Percentiles rank a stretch among this genome's conserved stretches.
These are phyloP conservation scores for Nemania abortiva DNA, from an alignment of 2,329 filamentous ascomycete species.

Conservation along the genomic window DNA sequence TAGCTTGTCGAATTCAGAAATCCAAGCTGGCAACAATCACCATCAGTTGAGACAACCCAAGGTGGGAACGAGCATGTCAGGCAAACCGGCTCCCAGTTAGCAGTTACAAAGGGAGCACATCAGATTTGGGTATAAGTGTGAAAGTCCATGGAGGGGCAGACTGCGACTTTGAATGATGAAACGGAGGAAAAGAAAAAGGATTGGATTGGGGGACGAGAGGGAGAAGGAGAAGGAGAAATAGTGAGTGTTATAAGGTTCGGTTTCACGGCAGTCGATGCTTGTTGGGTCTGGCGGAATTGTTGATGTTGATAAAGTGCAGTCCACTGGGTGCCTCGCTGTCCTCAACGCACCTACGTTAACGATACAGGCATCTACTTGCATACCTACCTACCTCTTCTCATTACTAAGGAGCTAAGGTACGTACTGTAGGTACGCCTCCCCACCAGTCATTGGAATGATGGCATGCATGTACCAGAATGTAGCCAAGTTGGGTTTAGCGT, in stretches of 20 bases:
- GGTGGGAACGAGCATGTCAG: conserved; percentile 41
- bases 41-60: conserved; percentile 25
- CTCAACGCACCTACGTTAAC: background rate
- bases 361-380: background rate
- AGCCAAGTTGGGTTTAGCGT: conserved; percentile 17
- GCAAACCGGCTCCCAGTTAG: conserved; percentile 25
- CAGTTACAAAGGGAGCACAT: conserved; percentile 22
- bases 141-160: background rate
- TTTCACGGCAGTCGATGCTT: background rate
- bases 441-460: background rate
- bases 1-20: conserved; percentile 1
- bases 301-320: background rate
- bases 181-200: background rate
- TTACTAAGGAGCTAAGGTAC: no score
- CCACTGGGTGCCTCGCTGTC: conserved; percentile 3
- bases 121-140: conserved; percentile 4
- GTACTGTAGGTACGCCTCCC: background rate
- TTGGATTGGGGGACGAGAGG: background rate
- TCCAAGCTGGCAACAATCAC: conserved; percentile 30
- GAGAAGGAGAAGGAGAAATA: background rate
- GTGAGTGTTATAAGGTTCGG: background rate
- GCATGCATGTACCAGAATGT: background rate
- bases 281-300: background rate
- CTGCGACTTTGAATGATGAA: background rate
- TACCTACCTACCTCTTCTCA: background rate